These are phyloP conservation scores for Cordia subcordata DNA, from an alignment of 257 asterid genomes.

Conservation along the genomic window DNA sequence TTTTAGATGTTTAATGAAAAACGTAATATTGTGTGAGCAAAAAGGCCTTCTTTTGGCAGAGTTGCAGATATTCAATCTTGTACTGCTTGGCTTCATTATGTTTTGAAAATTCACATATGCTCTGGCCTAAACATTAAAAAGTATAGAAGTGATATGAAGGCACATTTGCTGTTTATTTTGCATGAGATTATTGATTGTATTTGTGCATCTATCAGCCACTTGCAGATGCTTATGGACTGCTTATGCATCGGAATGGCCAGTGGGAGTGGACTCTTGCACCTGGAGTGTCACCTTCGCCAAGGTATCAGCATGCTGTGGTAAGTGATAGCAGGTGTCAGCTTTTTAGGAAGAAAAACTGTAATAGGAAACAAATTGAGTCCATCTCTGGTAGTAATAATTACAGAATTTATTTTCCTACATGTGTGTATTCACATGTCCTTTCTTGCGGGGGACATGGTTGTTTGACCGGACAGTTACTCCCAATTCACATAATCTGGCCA, in stretches of 20 bases:
- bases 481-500: no score
- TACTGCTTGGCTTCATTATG: not conserved
- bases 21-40: not conserved
- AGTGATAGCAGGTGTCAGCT: constrained; percentile 17
- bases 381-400: not conserved
- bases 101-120: not conserved
- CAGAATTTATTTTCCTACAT: no score
- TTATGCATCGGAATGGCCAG: constrained; percentile 95
- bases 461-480: no score
- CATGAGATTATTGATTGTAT: constrained; percentile 16
- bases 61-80: not conserved
- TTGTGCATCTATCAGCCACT: constrained; percentile 57
- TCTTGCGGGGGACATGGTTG: no score
- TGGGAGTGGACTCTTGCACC: constrained; percentile 99
- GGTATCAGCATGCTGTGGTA: constrained; percentile 98
- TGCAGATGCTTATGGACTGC: constrained; percentile 97
- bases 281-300: constrained; percentile 90
- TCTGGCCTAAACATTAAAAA: no score
- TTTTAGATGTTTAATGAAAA: not conserved
- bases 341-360: not conserved
- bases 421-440: no score
- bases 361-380: no score
- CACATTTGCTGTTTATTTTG: not conserved
- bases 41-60: not conserved
- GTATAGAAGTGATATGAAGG: not conserved